phyloP scores from a whole-genome alignment of 495 filamentous ascomycete genomes.

The Hypoxylon rickii region DNA sequence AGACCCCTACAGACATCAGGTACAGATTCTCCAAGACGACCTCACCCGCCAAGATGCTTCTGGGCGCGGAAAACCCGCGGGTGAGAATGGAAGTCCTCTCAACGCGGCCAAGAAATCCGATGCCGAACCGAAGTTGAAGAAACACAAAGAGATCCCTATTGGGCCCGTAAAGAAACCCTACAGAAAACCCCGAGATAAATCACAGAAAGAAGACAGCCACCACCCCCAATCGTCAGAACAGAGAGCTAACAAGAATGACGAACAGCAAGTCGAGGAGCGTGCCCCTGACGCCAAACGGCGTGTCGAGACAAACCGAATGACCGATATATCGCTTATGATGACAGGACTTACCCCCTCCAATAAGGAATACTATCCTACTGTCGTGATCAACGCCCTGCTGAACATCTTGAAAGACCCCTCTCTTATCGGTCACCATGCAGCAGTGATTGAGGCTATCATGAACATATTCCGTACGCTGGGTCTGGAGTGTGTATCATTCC shows the following conservation, averaged over 20 bases:
- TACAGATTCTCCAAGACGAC: slow-evolving; percentile 37
- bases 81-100: slow-evolving; percentile 24
- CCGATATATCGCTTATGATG: slow-evolving; percentile 98
- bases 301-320: slow-evolving; percentile 67
- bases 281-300: slow-evolving; percentile 65
- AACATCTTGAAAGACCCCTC: slow-evolving; percentile 89
- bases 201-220: not conserved
- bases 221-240: not conserved
- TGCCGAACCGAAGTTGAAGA: not conserved
- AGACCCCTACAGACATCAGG: slow-evolving; percentile 94
- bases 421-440: slow-evolving; percentile 83
- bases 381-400: slow-evolving; percentile 93
- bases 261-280: slow-evolving; percentile 62
- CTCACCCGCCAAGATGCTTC: slow-evolving; percentile 4
- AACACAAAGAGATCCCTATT: not conserved
- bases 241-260: slow-evolving; percentile 18
- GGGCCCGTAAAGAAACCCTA: not conserved
- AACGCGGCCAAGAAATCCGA: slow-evolving; percentile 5
- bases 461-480: slow-evolving; percentile 96
- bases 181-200: slow-evolving; percentile 1
- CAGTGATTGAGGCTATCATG: slow-evolving; percentile 98
- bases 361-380: slow-evolving; percentile 97
- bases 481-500: slow-evolving; percentile 90
- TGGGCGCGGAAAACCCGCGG: not conserved
- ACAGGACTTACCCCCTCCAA: slow-evolving; percentile 93